phyloP scores from a whole-genome alignment of 2,329 filamentous ascomycete genomes.

The Aspergillus neoniger region DNA sequence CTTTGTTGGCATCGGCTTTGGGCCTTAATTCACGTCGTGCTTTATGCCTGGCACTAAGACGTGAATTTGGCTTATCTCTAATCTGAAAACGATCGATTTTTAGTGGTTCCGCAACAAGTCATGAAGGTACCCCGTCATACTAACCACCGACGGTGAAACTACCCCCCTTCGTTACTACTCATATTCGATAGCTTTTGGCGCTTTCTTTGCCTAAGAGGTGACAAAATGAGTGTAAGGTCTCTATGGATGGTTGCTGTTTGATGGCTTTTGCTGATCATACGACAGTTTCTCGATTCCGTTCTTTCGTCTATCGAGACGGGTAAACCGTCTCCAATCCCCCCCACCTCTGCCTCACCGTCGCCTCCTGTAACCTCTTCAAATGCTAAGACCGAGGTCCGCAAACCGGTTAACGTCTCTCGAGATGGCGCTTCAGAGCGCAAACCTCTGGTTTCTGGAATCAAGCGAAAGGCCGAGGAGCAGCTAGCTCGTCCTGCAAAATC shows the following conservation, averaged over 20 bases:
- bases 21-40: neutral
- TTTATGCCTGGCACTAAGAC: constrained; percentile 6
- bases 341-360: constrained; percentile 24
- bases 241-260: neutral
- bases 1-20: neutral
- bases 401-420: constrained; percentile 19
- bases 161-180: constrained; percentile 18
- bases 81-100: constrained; percentile 16
- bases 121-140: constrained; percentile 42
- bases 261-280: constrained; percentile 23
- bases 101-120: constrained; percentile 35
- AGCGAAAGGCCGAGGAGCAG: constrained; percentile 49
- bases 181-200: constrained; percentile 10
- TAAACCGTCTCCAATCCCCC: constrained; percentile 34
- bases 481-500: constrained; percentile 33
- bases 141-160: constrained; percentile 43
- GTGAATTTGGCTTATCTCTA: constrained; percentile 17
- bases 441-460: constrained; percentile 31
- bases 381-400: constrained; percentile 26
- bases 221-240: constrained; percentile 43
- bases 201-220: neutral
- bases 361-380: constrained; percentile 26
- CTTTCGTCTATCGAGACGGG: constrained; percentile 53
- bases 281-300: constrained; percentile 54
- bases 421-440: constrained; percentile 22